Evolutionary conservation across 1,284 basidiomycete genomes (phyloP).

Genomic region (Ganoderma boninense): DNA sequence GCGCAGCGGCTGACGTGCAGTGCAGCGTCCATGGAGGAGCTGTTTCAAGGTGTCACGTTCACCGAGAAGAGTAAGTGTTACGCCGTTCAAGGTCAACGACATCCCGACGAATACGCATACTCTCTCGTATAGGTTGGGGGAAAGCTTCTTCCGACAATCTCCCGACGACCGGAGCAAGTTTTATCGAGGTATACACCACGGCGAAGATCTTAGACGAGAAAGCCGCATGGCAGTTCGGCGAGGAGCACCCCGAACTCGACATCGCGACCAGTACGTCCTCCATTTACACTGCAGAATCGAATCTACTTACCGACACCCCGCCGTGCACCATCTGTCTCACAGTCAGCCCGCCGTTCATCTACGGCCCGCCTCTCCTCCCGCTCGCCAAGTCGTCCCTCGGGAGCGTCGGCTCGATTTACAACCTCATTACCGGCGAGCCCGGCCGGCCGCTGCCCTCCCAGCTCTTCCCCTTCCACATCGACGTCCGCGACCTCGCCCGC

Average conservation of each 20-base stretch:
- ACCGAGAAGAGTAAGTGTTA: not conserved
- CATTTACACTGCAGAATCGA: not conserved
- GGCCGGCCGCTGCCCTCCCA: not conserved
- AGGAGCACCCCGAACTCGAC: constrained; percentile 6
- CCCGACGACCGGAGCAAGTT: not conserved
- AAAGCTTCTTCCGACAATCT: not conserved
- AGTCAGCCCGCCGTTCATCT: constrained; percentile 8
- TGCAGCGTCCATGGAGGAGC: not conserved
- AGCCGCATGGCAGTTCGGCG: not conserved
- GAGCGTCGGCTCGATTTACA: constrained; percentile 10
- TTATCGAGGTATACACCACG: not conserved
- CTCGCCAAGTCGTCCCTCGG: constrained; percentile 7
- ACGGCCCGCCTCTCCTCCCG: constrained; percentile 5
- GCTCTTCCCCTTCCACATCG: constrained; percentile 3
- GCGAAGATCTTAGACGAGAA: not conserved
- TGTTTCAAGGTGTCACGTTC: not conserved
- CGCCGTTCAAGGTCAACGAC: too few species aligned
- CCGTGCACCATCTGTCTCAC: constrained; percentile 17
- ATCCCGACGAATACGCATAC: not conserved
- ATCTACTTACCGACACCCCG: not conserved
- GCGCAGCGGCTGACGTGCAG: too few species aligned
- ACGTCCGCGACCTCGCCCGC: constrained; percentile 7
- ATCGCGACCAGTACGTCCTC: not conserved
- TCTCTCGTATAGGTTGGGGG: not conserved
- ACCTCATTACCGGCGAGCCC: constrained; percentile 17